These are phyloP conservation scores for Cryptosporidium muris DNA, from an alignment of 169 alveolate species.

Conservation along the genomic window DNA sequence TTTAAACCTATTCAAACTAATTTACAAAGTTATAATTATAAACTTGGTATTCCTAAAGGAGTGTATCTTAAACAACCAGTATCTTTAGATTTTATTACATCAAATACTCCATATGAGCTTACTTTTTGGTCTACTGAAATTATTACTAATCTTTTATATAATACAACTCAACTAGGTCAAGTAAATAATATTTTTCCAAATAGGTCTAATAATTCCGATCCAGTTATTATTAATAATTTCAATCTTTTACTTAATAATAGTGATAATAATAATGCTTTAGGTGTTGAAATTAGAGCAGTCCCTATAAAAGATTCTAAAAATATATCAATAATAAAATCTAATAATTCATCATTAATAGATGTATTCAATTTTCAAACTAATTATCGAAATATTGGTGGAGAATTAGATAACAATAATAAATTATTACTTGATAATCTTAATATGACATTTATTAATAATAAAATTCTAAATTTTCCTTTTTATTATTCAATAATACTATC, in stretches of 20 bases:
- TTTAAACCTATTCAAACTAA: slow-evolving; percentile 26
- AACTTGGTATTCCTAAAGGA: neutral
- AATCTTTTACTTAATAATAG: slow-evolving; percentile 14
- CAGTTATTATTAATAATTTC: slow-evolving; percentile 1
- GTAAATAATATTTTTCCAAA: slow-evolving; percentile 20
- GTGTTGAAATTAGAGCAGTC: slow-evolving; percentile 34
- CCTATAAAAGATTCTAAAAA: slow-evolving; percentile 1
- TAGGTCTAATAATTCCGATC: neutral
- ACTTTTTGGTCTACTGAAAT: slow-evolving; percentile 46
- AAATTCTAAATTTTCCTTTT: slow-evolving; percentile 14
- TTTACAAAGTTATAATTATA: neutral
- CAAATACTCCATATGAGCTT: slow-evolving; percentile 20
- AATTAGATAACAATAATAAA: slow-evolving; percentile 8
- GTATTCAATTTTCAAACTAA: neutral
- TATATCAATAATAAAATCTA: slow-evolving; percentile 1
- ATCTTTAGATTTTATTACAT: slow-evolving; percentile 1
- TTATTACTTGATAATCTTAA: slow-evolving; percentile 13
- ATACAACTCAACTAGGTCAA: slow-evolving; percentile 18
- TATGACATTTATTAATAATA: slow-evolving; percentile 14
- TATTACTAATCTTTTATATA: slow-evolving; percentile 7
- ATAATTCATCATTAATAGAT: slow-evolving; percentile 18
- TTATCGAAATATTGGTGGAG: neutral
- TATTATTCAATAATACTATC: slow-evolving; percentile 9
- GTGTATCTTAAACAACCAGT: slow-evolving; percentile 5
- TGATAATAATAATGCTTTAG: neutral